Evolutionary conservation across 305 asterid species (phyloP).

Genomic region (Stenogyne calaminthoides): DNA sequence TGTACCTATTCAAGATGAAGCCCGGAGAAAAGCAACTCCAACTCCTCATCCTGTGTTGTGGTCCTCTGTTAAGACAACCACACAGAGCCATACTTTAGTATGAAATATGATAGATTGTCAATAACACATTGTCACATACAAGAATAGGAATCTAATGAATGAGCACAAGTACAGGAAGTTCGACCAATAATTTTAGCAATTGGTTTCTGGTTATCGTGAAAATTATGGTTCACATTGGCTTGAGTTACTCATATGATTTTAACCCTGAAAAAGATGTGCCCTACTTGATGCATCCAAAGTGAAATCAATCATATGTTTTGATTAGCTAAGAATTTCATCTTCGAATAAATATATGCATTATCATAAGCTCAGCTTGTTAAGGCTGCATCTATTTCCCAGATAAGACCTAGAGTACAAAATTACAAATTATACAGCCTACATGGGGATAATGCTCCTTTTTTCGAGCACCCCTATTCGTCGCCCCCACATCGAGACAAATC

Average conservation of each 20-base stretch:
- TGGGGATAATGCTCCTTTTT: too few relatives aligned
- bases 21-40: constrained; percentile 86
- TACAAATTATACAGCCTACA: neutral
- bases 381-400: neutral
- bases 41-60: constrained; percentile 70
- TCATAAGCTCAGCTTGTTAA: neutral
- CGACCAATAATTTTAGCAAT: neutral
- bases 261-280: neutral
- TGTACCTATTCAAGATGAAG: constrained; percentile 55
- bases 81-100: neutral
- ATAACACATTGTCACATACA: neutral
- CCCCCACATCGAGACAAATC: neutral
- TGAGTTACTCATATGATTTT: neutral
- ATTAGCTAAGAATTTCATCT: neutral
- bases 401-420: neutral
- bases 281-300: neutral
- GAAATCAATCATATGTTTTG: neutral
- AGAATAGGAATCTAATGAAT: neutral
- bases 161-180: neutral
- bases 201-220: neutral
- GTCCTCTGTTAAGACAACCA: constrained; percentile 61
- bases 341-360: neutral
- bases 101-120: neutral
- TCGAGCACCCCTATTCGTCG: too few relatives aligned
- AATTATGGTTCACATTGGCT: neutral